Conservation (phyloP, 2,329 filamentous ascomycete genomes). For the Fonsecaea pedrosoi region DNA sequence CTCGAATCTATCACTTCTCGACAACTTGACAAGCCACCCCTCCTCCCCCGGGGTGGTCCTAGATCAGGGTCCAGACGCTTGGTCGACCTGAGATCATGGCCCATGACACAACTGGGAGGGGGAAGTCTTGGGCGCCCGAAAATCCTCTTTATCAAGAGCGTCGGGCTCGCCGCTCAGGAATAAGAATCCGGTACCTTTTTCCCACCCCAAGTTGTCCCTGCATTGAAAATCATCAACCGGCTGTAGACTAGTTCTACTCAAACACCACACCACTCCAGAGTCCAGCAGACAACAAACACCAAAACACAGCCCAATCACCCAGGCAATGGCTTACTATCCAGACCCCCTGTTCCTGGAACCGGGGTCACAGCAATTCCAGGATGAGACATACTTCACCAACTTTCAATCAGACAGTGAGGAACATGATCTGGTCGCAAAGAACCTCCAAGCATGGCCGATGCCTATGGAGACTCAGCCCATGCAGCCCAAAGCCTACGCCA, state of each 20-base stretch:
- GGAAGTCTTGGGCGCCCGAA: neutral
- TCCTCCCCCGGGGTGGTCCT: neutral
- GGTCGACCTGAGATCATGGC: neutral
- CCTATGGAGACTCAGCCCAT: neutral
- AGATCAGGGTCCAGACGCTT: neutral
- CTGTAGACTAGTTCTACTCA: neutral
- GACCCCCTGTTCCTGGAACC: constrained; percentile 17
- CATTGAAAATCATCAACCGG: neutral
- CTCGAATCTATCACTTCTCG: neutral
- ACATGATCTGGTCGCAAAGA: neutral
- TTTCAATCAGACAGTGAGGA: constrained; percentile 8
- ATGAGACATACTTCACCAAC: constrained; percentile 6
- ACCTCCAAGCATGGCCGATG: neutral
- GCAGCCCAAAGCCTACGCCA: neutral
- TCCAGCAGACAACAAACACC: neutral
- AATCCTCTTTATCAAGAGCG: constrained; percentile 1
- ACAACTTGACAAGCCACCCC: too few relatives aligned
- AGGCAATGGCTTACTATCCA: constrained; percentile 14
- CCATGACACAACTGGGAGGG: too few relatives aligned
- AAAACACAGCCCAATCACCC: too few relatives aligned
- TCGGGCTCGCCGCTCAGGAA: neutral
- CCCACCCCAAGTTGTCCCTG: neutral
- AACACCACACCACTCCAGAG: neutral
- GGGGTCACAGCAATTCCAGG: constrained; percentile 8
- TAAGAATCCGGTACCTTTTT: neutral